A percentile compares a stretch with the other conserved stretches of the same genome.
phyloP scores from a whole-genome alignment of 2,329 filamentous ascomycete species.

The Blumeria graminis region DNA sequence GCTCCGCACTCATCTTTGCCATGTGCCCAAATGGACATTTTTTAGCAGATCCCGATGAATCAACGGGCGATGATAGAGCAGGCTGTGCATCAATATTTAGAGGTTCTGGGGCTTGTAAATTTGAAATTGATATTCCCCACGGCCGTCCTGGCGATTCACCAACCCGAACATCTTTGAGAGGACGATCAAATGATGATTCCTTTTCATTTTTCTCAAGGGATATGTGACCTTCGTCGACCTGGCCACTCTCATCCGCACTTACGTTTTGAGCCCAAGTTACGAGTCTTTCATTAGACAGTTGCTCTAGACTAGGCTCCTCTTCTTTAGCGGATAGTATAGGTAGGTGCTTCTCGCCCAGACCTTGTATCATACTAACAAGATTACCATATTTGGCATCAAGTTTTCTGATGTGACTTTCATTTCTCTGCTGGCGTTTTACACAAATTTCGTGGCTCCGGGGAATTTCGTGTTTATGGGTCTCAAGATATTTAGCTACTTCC shows the following conservation, averaged over 20 bases:
- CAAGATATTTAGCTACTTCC: slow-evolving; percentile 80
- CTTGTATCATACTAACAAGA: slow-evolving; percentile 82
- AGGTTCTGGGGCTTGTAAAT: slow-evolving; percentile 20
- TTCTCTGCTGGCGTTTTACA: slow-evolving; percentile 69
- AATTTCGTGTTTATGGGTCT: slow-evolving; percentile 85
- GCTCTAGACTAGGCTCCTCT: slow-evolving; percentile 21
- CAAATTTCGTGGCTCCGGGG: slow-evolving; percentile 86
- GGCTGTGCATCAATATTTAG: slow-evolving; percentile 29
- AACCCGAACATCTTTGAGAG: slow-evolving; percentile 70
- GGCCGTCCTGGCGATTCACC: slow-evolving; percentile 83
- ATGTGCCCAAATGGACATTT: background rate
- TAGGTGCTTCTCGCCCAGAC: slow-evolving; percentile 67
- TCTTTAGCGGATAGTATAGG: slow-evolving; percentile 49
- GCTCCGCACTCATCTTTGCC: no score
- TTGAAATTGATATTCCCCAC: slow-evolving; percentile 72
- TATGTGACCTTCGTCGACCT: slow-evolving; percentile 12
- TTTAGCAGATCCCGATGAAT: slow-evolving; percentile 3
- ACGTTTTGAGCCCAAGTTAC: slow-evolving; percentile 70
- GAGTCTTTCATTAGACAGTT: slow-evolving; percentile 43
- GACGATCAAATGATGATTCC: slow-evolving; percentile 56
- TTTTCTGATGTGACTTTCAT: slow-evolving; percentile 63
- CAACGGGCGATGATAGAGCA: slow-evolving; percentile 22
- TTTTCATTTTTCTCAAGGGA: slow-evolving; percentile 25
- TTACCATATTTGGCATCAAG: slow-evolving; percentile 77
- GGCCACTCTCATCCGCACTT: slow-evolving; percentile 26